A percentile compares a stretch with the other conserved stretches of the same genome.
These are phyloP conservation scores for Trichoderma koningiopsis DNA, from an alignment of 2,329 filamentous ascomycete species.

Conservation along the genomic window DNA sequence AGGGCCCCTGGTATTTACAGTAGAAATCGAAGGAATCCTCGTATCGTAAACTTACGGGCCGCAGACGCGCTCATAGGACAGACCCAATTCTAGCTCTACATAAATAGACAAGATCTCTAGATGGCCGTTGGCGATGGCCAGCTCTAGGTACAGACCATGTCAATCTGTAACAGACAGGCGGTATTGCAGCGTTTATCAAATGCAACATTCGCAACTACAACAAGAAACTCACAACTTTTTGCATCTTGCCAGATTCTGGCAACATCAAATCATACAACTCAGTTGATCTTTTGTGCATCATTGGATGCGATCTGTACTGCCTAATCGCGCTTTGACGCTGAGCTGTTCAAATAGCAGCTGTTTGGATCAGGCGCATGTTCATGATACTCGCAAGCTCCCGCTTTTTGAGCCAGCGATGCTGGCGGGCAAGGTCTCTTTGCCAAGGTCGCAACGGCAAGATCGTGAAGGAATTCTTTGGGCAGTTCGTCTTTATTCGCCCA, in stretches of 20 bases:
- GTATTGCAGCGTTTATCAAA: neutral
- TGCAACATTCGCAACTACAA: neutral
- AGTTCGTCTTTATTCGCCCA: slow-evolving; percentile 1
- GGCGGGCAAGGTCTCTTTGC: neutral
- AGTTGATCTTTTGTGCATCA: neutral
- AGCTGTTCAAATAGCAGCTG: neutral
- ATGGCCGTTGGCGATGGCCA: neutral
- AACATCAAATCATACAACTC: neutral
- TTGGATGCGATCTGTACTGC: neutral
- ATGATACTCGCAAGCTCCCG: neutral
- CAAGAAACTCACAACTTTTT: neutral
- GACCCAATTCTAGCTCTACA: neutral
- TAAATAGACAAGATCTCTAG: neutral
- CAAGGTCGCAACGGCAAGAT: slow-evolving; percentile 2
- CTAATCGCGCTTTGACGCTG: neutral
- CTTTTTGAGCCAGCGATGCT: neutral
- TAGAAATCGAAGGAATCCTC: no score
- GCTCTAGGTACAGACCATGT: neutral
- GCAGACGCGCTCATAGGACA: neutral
- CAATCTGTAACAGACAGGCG: neutral
- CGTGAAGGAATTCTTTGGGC: slow-evolving; percentile 11
- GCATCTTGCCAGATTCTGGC: neutral
- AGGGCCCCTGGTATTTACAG: neutral
- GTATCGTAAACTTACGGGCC: neutral
- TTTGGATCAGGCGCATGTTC: neutral